Evolutionary conservation across 1,284 basidiomycete species (phyloP).

Genomic region (Phellinidium pouzarii): DNA sequence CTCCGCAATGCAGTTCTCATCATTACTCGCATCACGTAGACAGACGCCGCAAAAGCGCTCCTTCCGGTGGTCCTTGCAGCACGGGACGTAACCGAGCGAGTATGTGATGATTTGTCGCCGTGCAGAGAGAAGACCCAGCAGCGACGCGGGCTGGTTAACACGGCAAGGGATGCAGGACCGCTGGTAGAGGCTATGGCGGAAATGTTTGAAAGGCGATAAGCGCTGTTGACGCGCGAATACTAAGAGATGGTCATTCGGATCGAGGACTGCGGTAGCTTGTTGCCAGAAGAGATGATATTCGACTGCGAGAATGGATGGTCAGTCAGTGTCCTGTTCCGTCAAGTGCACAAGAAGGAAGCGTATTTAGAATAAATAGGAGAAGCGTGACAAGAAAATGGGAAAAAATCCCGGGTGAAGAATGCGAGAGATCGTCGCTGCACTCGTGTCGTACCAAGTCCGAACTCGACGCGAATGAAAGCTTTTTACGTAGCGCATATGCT

Average conservation of each 20-base stretch:
- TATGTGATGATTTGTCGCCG: conserved; percentile 39
- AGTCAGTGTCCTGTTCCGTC: conserved; percentile 19
- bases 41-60: conserved; percentile 58
- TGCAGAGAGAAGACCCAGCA: conserved; percentile 40
- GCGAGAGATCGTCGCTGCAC: not conserved
- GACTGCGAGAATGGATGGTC: conserved; percentile 29
- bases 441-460: not conserved
- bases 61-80: conserved; percentile 62
- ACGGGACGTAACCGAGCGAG: conserved; percentile 38
- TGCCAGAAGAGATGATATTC: conserved; percentile 57
- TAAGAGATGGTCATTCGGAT: conserved; percentile 39
- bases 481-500: conserved; percentile 16
- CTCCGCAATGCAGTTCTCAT: conserved; percentile 45
- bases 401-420: not conserved
- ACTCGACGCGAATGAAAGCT: conserved; percentile 2
- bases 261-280: conserved; percentile 44
- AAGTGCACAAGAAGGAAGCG: conserved; percentile 4
- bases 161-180: conserved; percentile 61
- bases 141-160: conserved; percentile 49
- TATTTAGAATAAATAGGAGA: not conserved
- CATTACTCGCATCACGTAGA: conserved; percentile 48
- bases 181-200: conserved; percentile 32
- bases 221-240: conserved; percentile 26
- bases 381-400: conserved; percentile 10
- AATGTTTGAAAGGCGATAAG: conserved; percentile 37